Conservation (phyloP, 176 grass and related monocot genomes). For the Avena eriantha region DNA sequence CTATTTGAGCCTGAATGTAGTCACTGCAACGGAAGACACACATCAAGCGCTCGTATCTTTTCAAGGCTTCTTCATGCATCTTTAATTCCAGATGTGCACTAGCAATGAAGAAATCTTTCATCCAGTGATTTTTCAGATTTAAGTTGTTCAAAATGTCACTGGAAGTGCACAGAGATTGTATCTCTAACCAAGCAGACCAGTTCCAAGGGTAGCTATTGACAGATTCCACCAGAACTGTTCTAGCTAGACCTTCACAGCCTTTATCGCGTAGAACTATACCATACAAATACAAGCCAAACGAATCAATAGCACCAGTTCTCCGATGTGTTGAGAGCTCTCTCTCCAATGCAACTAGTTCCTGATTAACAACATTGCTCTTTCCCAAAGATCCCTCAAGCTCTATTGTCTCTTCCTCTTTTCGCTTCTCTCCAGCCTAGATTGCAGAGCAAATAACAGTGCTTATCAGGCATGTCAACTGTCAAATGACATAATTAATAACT, state of each 20-base stretch:
- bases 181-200: conserved; percentile 96
- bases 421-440: conserved; percentile 85
- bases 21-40: conserved; percentile 74
- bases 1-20: conserved; percentile 96
- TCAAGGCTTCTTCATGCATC: conserved; percentile 90
- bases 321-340: conserved; percentile 76
- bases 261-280: conserved; percentile 90
- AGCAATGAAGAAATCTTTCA: conserved; percentile 99
- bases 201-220: conserved; percentile 98
- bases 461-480: background rate
- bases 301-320: conserved; percentile 83
- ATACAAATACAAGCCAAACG: conserved; percentile 91
- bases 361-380: conserved; percentile 77
- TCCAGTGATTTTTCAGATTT: conserved; percentile 97
- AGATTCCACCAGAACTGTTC: conserved; percentile 78
- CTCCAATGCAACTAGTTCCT: conserved; percentile 84
- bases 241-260: conserved; percentile 72
- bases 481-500: conserved; percentile 12
- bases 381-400: conserved; percentile 95
- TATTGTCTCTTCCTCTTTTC: conserved; percentile 93
- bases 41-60: conserved; percentile 82
- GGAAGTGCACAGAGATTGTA: conserved; percentile 78
- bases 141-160: conserved; percentile 81
- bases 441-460: conserved; percentile 35
- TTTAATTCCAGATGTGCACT: conserved; percentile 88